These are phyloP conservation scores for Termitomyces sp. DNA, from an alignment of 768 basidiomycete genomes.

Conservation along the genomic window DNA sequence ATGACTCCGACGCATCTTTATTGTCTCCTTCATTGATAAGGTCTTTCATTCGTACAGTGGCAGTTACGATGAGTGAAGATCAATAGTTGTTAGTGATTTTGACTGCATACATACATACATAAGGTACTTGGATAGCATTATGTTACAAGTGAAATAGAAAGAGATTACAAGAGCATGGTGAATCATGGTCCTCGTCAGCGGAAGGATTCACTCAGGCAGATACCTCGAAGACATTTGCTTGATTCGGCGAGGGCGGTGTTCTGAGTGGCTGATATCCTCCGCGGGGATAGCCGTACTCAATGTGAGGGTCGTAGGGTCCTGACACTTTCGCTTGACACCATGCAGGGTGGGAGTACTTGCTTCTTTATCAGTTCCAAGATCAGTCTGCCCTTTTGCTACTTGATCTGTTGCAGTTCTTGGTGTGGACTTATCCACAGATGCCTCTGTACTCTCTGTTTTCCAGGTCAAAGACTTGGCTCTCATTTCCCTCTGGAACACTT, in stretches of 20 bases:
- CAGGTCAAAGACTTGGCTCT: neutral
- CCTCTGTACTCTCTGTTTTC: neutral
- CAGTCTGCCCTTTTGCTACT: neutral
- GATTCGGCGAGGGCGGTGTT: neutral
- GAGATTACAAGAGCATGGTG: neutral
- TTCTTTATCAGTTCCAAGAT: too few species aligned
- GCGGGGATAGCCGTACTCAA: too few species aligned
- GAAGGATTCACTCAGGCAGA: neutral
- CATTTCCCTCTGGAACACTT: neutral
- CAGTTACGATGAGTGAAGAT: neutral
- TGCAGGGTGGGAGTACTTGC: neutral
- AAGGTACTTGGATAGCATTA: neutral
- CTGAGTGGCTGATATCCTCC: neutral
- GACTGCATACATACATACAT: neutral
- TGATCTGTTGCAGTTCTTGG: neutral
- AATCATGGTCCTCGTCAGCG: neutral
- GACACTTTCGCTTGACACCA: neutral
- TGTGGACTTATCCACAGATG: neutral
- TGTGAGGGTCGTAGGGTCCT: neutral
- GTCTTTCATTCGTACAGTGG: neutral
- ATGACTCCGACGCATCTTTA: neutral
- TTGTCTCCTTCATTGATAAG: neutral
- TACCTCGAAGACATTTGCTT: neutral
- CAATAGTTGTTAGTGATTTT: neutral
- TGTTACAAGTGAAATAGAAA: neutral